Evolutionary conservation across 805 yeast species (phyloP), one percentile per base, ranked within the genome.

Genomic region (Saccharomyces cerevisiae): DNA sequence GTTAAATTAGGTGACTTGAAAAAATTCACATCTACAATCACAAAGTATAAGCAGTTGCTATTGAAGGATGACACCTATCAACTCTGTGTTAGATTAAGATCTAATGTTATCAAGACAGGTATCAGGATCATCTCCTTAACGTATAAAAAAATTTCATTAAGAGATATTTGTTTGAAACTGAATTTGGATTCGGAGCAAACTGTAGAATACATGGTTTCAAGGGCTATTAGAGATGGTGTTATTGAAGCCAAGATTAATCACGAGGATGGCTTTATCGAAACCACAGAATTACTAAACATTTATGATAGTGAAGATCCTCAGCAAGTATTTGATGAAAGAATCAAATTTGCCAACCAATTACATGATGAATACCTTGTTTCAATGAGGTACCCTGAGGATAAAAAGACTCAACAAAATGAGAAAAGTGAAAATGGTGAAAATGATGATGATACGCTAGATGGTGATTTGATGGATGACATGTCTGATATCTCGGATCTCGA

Each of bases 91-190:
- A 82, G 98, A 65, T 78, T 94, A 67, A 87, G 97, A 70, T 96
- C 96, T 68, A 94, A 92, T 70, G 99, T 94, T 57, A 94, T 94
- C 73, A 94, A 92, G 74, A 91, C 99, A 1, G 99, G 99, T 66
- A 89, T 94, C 57, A 82, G 98, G 70, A 87, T 89, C 65, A 89
- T 94, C 66, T 88, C 96, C 11, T 76, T 94, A 64, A 84, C 97
- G 6, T 94, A 94, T 75, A 87, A 94, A 56, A 84, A 82, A 68
- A 94, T 94, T 57, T 88, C 97, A 3, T 79, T 94, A 64, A 87
- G 86, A 70, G 99, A 94, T 67, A 90, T 94, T 54, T 94, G 99
- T 71, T 80, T 94, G 64, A 89, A 92, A 68, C 80, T 94, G 67
- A 90, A 87, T 62, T 79, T 94, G 58, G 99, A 92, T 65, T 84